These are phyloP conservation scores for Candida nanaspora DNA, from an alignment of 805 yeast species.

Conservation along the genomic window DNA sequence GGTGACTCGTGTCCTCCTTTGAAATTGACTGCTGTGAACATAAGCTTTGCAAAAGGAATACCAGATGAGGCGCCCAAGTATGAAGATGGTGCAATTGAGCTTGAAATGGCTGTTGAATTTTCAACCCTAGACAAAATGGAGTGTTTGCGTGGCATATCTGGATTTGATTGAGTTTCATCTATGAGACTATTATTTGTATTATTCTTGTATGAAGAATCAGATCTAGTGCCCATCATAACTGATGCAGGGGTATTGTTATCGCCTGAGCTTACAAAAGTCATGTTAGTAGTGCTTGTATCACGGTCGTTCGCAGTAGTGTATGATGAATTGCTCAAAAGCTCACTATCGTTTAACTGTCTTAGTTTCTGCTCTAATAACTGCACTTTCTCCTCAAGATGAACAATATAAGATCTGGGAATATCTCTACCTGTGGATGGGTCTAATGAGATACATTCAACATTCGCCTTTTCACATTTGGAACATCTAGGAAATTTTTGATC, in stretches of 20 bases:
- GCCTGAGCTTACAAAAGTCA: too few relatives aligned
- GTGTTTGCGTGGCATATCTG: not conserved
- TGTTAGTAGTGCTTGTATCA: not conserved
- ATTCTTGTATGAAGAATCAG: not conserved
- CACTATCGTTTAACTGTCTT: constrained; percentile 11
- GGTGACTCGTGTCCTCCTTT: constrained; percentile 17
- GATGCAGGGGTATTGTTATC: too few relatives aligned
- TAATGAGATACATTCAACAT: constrained; percentile 70
- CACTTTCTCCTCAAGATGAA: constrained; percentile 62
- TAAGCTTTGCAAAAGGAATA: constrained; percentile 67
- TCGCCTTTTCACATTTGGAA: constrained; percentile 53
- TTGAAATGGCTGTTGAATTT: constrained; percentile 21
- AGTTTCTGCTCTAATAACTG: constrained; percentile 47
- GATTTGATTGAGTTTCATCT: not conserved
- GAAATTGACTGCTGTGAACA: constrained; percentile 71
- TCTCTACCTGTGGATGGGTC: constrained; percentile 88
- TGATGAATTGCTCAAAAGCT: constrained; percentile 23
- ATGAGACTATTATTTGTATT: not conserved
- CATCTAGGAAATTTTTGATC: constrained; percentile 66
- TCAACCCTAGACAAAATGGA: constrained; percentile 19
- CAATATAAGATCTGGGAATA: constrained; percentile 73
- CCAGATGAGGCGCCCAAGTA: constrained; percentile 50
- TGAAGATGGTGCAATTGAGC: constrained; percentile 24
- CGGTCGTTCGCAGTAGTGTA: not conserved
- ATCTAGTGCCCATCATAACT: too few relatives aligned